These are phyloP conservation scores for Cryptosporidium viatorum DNA, from an alignment of 169 alveolate species.

Conservation along the genomic window DNA sequence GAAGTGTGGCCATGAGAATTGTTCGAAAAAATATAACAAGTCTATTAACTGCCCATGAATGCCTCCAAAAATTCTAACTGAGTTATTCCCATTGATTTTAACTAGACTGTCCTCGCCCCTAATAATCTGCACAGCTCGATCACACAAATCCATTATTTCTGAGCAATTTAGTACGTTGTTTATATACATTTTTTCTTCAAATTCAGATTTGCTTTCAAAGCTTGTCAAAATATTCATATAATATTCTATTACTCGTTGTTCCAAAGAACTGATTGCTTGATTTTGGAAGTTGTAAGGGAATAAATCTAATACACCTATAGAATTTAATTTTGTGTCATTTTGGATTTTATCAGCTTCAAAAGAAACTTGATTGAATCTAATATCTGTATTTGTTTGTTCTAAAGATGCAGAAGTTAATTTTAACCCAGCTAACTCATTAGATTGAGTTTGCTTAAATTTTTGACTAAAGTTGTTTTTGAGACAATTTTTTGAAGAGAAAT, in stretches of 20 bases:
- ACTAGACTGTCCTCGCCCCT: constrained; percentile 46
- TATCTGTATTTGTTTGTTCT: neutral
- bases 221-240: constrained; percentile 33
- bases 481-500: neutral
- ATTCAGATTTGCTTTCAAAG: neutral
- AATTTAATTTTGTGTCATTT: neutral
- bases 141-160: constrained; percentile 64
- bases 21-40: constrained; percentile 78
- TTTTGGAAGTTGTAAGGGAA: constrained; percentile 5
- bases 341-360: neutral
- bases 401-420: neutral
- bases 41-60: constrained; percentile 82
- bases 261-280: neutral
- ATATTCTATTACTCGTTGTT: constrained; percentile 52
- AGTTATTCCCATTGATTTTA: neutral
- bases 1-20: constrained; percentile 78
- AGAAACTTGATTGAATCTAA: neutral
- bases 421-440: neutral
- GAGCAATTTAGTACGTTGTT: constrained; percentile 17
- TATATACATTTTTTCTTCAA: constrained; percentile 45
- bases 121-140: constrained; percentile 35
- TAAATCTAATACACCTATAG: neutral
- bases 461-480: neutral
- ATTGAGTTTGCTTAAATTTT: neutral
- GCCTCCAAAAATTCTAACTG: constrained; percentile 79